A percentile compares a stretch with the other conserved stretches of the same genome.
Evolutionary conservation across 805 yeast species (phyloP).

Genomic region (Candida boleticola): DNA sequence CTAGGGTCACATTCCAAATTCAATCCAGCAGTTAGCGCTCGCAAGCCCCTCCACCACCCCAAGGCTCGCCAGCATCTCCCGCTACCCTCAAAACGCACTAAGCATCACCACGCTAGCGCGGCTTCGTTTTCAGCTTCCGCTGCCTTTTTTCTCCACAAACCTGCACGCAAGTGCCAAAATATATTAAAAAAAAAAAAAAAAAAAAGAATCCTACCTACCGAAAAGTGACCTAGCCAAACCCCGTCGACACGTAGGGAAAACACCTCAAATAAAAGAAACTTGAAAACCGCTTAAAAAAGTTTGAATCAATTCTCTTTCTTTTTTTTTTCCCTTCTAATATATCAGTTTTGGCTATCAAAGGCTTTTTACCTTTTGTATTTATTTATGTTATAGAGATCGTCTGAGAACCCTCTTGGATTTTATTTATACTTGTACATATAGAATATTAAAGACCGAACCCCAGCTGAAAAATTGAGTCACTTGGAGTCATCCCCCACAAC

Average conservation of each 20-base stretch:
- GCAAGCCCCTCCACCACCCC: too few relatives aligned
- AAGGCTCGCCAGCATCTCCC: too few relatives aligned
- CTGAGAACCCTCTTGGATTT: not conserved
- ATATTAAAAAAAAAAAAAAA: not conserved
- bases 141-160: constrained; percentile 1
- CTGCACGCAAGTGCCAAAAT: not conserved
- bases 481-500: not conserved
- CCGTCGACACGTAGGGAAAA: constrained; percentile 1
- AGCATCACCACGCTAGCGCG: too few relatives aligned
- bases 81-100: too few relatives aligned
- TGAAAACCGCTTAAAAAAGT: not conserved
- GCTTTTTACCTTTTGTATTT: not conserved
- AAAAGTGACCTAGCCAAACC: constrained; percentile 1
- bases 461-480: not conserved
- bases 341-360: not conserved
- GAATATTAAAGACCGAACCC: too few relatives aligned
- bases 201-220: not conserved
- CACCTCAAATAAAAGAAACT: constrained; percentile 2
- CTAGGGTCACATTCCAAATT: too few relatives aligned
- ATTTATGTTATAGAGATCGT: not conserved
- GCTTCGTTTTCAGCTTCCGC: too few relatives aligned
- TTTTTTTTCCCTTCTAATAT: not conserved
- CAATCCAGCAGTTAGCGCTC: too few relatives aligned
- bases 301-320: not conserved
- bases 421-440: constrained; percentile 2